Base-by-base conservation (phyloP, 192 early-diverging fungal genomes). In the Paraglomus occultum region DNA sequence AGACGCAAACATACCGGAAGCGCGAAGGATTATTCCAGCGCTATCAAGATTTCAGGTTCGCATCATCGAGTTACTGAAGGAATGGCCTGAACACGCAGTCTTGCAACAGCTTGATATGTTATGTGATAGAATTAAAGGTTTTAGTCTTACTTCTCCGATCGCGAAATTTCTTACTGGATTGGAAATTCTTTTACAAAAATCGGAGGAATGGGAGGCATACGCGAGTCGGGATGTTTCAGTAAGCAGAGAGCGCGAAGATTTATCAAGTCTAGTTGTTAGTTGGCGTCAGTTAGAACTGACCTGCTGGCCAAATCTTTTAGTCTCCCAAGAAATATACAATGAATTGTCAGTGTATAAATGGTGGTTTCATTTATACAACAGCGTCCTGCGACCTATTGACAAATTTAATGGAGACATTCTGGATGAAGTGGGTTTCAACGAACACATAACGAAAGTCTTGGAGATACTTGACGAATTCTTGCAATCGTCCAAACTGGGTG, bases 201-300 rank as follows among this genome's bases (percentile, higher is more conserved):
- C 92, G 15, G 88, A 95, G 76, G 95, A 98, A 73, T 99, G 97
- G 97, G 88, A 98, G 76, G 76, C 85, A 12, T 94, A 92, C 66
- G 94, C 95, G 9, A 88, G 87, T 67, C 78, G 84, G 15, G 90
- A 93, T 20, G 88, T 91, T 23, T 92, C 94, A 8, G 67, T 98
- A 40, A 84, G 88, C 46, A 71, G 76, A 39, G 82, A 88, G 48
- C 85, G 89, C 59, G 85, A 89, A 8, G 85, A 89, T 11, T 79
- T 94, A 0, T 87, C 87, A 3, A 42, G 62, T 4, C 71, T 94
- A 55, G 94, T 99, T 51, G 84, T 97, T 0, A 78, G 83, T 18
- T 99, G 97, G 97, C 82, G 97, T 60, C 92, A 95, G 79, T 73
- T 90, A 4, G 97, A 99, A 77, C 80, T 99, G 18, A 87, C 87